Conservation (phyloP, 352 stramenopile genomes). For the Pythium rhizo-oryzae region DNA sequence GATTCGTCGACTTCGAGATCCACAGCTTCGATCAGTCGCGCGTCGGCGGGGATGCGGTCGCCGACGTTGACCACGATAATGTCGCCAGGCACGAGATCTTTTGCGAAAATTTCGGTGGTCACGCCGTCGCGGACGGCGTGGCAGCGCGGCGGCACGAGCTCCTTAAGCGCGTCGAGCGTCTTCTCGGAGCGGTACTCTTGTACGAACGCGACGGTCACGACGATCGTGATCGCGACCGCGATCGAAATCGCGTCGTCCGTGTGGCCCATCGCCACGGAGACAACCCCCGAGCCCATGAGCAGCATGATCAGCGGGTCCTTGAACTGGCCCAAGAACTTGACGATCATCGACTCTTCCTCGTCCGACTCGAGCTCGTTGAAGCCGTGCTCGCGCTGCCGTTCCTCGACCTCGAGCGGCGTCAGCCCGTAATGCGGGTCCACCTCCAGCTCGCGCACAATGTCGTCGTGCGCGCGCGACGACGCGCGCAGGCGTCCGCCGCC, state of each 20-base stretch:
- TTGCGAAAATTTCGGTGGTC: slow-evolving; percentile 66
- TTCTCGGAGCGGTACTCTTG: slow-evolving; percentile 89
- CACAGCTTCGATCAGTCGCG: slow-evolving; percentile 88
- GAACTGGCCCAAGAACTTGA: slow-evolving; percentile 94
- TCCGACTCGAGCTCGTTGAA: slow-evolving; percentile 73
- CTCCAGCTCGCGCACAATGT: slow-evolving; percentile 62
- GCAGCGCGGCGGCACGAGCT: slow-evolving; percentile 77
- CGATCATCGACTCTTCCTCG: slow-evolving; percentile 85
- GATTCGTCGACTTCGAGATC: slow-evolving; percentile 93
- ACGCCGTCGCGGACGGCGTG: slow-evolving; percentile 61
- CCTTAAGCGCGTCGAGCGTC: slow-evolving; percentile 82
- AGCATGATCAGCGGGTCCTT: slow-evolving; percentile 98
- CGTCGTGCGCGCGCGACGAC: slow-evolving; percentile 52
- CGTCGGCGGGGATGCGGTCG: slow-evolving; percentile 94
- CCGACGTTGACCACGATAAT: slow-evolving; percentile 91
- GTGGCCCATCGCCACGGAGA: slow-evolving; percentile 94
- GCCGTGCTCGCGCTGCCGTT: slow-evolving; percentile 72
- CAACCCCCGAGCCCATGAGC: slow-evolving; percentile 90
- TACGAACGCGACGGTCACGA: slow-evolving; percentile 96
- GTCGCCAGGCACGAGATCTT: slow-evolving; percentile 82
- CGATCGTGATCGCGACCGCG: slow-evolving; percentile 94
- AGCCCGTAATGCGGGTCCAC: slow-evolving; percentile 74
- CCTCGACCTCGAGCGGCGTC: slow-evolving; percentile 47
- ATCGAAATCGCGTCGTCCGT: slow-evolving; percentile 96
- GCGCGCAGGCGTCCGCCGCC: slow-evolving; percentile 9